These are phyloP conservation scores for Nidularia sp. DNA, from an alignment of 768 basidiomycete genomes.

Conservation along the genomic window DNA sequence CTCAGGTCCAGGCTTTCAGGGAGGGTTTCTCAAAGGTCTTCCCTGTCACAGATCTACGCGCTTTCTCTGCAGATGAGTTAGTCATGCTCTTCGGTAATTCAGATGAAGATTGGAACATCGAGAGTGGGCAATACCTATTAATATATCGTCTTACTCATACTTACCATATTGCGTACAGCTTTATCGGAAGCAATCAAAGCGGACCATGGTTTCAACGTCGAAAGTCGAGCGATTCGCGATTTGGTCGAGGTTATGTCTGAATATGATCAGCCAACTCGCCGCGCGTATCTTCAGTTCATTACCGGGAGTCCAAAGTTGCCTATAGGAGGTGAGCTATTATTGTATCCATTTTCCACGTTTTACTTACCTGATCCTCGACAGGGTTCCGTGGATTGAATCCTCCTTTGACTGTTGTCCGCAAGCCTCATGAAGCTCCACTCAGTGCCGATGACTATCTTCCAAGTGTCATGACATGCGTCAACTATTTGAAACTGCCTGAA, in stretches of 20 bases:
- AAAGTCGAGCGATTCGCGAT: constrained; percentile 87
- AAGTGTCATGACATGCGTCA: constrained; percentile 98
- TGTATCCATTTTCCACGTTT: background rate
- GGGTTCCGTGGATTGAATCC: constrained; percentile 96
- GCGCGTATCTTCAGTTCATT: constrained; percentile 93
- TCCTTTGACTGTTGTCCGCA: constrained; percentile 92
- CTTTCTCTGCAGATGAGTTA: constrained; percentile 94
- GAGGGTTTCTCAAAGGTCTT: constrained; percentile 97
- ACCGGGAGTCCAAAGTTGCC: constrained; percentile 97
- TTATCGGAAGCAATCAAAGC: constrained; percentile 90
- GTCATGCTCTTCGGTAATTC: constrained; percentile 93
- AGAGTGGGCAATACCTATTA: constrained; percentile 50
- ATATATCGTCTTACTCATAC: constrained; percentile 1
- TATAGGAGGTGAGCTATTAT: constrained; percentile 71
- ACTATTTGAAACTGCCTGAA: constrained; percentile 94
- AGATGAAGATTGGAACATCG: constrained; percentile 95
- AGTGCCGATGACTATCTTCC: constrained; percentile 93
- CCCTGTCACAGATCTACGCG: constrained; percentile 84
- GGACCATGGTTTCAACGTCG: constrained; percentile 96
- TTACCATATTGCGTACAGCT: constrained; percentile 41
- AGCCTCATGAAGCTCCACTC: constrained; percentile 89
- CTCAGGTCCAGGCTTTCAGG: constrained; percentile 87
- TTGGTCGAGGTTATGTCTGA: constrained; percentile 83
- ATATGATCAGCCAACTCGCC: constrained; percentile 68
- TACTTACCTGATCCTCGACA: constrained; percentile 16